Base-by-base conservation (phyloP, 805 yeast species). In the Myxozyma neglecta region DNA sequence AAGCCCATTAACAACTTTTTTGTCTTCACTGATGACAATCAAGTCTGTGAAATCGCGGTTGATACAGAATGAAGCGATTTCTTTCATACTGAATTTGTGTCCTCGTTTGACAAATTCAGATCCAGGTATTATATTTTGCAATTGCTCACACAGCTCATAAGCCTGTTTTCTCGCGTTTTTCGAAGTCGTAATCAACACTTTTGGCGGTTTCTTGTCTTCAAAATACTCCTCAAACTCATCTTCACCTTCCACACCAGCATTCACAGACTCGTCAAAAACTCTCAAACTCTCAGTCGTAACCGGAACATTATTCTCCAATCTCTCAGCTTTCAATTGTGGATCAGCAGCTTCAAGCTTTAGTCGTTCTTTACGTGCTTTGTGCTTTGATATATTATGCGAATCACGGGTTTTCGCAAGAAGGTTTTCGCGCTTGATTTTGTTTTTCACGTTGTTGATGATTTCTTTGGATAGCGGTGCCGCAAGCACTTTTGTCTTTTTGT, bases 21-120 rank as follows among this genome's bases (percentile, higher is more conserved):
- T 92, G 76, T 90, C 97, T 75, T 94, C 99, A 73, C 94, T 94
- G 63, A 94, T 84, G 53, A 94, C 91, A 36, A 94, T 78, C 70
- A 94, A 77, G 72, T 92, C 96, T 0, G 97, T 92, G 76, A 82
- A 94, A 20, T 86, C 93, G 72, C 98, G 79, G 71, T 88, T 89
- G 45, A 85, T 73, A 74, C 97, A 89, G 69, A 85, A 85, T 61
- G 85, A 84, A 11, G 96, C 90, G 83, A 94, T 94, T 54, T 90
- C 97, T 67, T 87, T 85, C 82, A 94, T 87, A 40, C 83, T 81
- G 73, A 85, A 92, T 69, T 93, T 93, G 69, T 85, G 81, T 71
- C 91, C 90, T 61, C 99, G 83, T 75, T 92, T 90, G 62, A 92
- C 85, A 73, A 93, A 94, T 6, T 92, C 86, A 0, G 88, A 83